Evolutionary conservation across 2,329 filamentous ascomycete genomes (phyloP).

Genomic region (Aureobasidium sp.): DNA sequence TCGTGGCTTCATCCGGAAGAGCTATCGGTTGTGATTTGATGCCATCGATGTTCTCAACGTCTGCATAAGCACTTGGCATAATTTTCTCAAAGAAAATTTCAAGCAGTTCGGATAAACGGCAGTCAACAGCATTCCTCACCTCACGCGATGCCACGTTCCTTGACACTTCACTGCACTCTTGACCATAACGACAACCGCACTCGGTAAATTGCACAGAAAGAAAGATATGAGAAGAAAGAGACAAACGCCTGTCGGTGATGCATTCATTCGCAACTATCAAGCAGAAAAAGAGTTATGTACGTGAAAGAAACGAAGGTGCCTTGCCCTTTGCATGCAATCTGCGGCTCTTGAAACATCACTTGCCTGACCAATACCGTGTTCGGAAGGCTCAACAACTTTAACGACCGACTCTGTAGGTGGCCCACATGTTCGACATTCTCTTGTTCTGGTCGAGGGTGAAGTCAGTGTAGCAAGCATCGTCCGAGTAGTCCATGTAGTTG

Average conservation of each 20-base stretch:
- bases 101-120: neutral
- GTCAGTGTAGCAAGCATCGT: slow-evolving; percentile 45
- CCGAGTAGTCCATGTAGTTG: slow-evolving; percentile 54
- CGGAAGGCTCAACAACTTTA: slow-evolving; percentile 1
- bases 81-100: neutral
- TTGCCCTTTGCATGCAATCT: neutral
- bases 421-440: slow-evolving; percentile 46
- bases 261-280: slow-evolving; percentile 1
- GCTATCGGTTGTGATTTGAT: no score
- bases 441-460: slow-evolving; percentile 43
- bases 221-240: neutral
- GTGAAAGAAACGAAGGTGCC: neutral
- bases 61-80: neutral
- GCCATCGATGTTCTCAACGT: no score
- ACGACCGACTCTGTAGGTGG: slow-evolving; percentile 31
- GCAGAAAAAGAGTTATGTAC: neutral
- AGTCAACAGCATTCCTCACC: neutral
- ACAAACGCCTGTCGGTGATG: neutral
- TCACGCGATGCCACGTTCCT: neutral
- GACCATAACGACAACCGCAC: neutral
- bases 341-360: neutral
- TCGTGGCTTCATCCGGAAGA: neutral
- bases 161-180: neutral
- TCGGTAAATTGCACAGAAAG: neutral
- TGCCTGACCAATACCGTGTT: neutral